Evolutionary conservation across 2,329 filamentous ascomycete species (phyloP).

Genomic region (Neofusicoccum cordaticola): DNA sequence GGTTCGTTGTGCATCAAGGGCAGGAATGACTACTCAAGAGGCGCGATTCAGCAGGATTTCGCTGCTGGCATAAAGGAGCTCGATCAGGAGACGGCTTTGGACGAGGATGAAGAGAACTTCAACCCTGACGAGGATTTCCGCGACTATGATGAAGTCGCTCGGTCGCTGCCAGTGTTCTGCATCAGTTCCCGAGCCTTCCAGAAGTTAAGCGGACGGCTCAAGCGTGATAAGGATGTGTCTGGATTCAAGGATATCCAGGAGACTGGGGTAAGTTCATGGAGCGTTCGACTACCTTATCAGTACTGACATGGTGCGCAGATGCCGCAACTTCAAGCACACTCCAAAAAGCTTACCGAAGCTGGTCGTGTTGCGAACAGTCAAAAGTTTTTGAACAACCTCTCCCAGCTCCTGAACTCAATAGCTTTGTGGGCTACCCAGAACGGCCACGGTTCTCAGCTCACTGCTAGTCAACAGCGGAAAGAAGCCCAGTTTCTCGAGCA

Average conservation of each 20-base stretch:
- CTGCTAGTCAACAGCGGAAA: constrained; percentile 38
- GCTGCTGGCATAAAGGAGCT: constrained; percentile 59
- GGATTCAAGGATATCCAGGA: constrained; percentile 55
- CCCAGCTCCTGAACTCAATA: constrained; percentile 53
- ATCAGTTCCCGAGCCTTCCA: constrained; percentile 63
- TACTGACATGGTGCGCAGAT: constrained; percentile 30
- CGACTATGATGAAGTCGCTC: constrained; percentile 58
- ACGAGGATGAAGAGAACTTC: constrained; percentile 55
- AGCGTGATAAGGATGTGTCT: constrained; percentile 50
- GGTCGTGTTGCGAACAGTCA: constrained; percentile 46
- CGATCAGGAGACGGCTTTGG: constrained; percentile 54
- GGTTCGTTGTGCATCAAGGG: constrained; percentile 50
- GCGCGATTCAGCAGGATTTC: constrained; percentile 58
- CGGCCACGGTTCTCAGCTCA: constrained; percentile 40
- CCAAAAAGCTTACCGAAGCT: constrained; percentile 55
- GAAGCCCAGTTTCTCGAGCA: constrained; percentile 40
- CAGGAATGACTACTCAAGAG: constrained; percentile 56
- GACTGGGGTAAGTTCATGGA: constrained; percentile 44
- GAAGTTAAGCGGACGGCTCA: constrained; percentile 55
- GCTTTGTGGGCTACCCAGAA: constrained; percentile 50
- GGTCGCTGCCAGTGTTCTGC: constrained; percentile 61
- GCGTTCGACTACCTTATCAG: background rate
- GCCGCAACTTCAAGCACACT: constrained; percentile 58
- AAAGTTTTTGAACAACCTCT: constrained; percentile 52
- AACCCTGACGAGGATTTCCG: constrained; percentile 54